A percentile compares a stretch with the other conserved stretches of the same genome.
Conservation (phyloP, 495 filamentous ascomycete species). For the Glarea lozoyensis region DNA sequence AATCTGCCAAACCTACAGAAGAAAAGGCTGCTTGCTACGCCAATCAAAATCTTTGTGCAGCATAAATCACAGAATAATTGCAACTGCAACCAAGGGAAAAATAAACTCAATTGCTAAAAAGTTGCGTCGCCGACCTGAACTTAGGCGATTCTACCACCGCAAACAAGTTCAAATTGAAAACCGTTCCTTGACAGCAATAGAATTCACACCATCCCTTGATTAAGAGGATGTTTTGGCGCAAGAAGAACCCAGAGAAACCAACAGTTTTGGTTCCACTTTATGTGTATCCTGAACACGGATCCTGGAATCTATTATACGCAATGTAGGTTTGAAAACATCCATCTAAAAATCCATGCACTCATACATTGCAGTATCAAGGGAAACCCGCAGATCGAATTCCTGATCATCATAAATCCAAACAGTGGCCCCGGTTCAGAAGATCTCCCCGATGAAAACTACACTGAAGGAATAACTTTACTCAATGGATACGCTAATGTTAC, state of each 20-base stretch:
- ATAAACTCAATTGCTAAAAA: too few species aligned
- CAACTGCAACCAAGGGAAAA: too few species aligned
- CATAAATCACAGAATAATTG: too few species aligned
- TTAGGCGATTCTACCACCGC: too few species aligned
- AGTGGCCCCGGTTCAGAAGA: slow-evolving; percentile 40
- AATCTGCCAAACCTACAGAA: too few species aligned
- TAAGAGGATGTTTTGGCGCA: slow-evolving; percentile 1
- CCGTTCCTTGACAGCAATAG: too few species aligned
- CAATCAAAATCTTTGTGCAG: too few species aligned
- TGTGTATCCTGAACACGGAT: slow-evolving; percentile 30
- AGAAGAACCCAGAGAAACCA: slow-evolving; percentile 5
- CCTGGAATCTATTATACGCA: slow-evolving; percentile 34
- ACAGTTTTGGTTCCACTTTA: slow-evolving; percentile 38
- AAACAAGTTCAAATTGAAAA: too few species aligned
- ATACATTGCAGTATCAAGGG: slow-evolving; percentile 7
- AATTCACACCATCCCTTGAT: too few species aligned
- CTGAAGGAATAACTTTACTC: slow-evolving; percentile 35
- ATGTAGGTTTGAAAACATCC: slow-evolving; percentile 3
- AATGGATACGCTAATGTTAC: slow-evolving; percentile 36
- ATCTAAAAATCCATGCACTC: too few species aligned
- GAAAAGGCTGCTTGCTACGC: too few species aligned
- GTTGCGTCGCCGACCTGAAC: too few species aligned
- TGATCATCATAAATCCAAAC: slow-evolving; percentile 46
- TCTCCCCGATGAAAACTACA: slow-evolving; percentile 43
- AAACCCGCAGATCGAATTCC: slow-evolving; percentile 39